Percentiles rank a stretch among this genome's conserved stretches.
Conservation (phyloP, 345 rosid species). For the Eucalyptus polyanthemos region DNA sequence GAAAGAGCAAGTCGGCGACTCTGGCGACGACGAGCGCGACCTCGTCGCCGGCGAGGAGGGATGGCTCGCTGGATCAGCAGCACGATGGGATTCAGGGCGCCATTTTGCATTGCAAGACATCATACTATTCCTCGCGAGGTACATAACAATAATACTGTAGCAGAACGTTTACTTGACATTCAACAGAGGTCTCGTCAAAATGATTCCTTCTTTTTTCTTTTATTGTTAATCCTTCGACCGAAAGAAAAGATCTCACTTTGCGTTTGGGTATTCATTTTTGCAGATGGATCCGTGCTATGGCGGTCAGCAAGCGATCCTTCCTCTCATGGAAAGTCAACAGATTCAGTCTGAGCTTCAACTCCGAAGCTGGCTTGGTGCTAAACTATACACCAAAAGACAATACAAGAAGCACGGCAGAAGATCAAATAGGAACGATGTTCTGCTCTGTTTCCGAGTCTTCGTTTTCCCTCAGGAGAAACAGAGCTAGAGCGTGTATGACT, state of each 20-base stretch:
- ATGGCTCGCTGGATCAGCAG: conserved; percentile 24
- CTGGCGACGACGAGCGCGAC: not conserved
- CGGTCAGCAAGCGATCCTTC: not conserved
- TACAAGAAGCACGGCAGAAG: not conserved
- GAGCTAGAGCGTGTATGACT: not conserved
- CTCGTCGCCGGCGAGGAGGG: conserved; percentile 16
- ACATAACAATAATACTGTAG: not conserved
- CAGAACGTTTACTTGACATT: not conserved
- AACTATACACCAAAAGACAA: not conserved
- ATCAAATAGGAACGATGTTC: not conserved
- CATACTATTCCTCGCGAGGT: conserved; percentile 9
- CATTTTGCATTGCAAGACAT: conserved; percentile 38
- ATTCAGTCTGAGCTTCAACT: not conserved
- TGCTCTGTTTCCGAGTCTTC: not conserved
- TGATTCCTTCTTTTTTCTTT: not conserved
- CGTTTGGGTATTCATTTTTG: not conserved
- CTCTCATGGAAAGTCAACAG: not conserved
- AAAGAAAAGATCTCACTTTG: not conserved
- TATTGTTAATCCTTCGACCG: not conserved
- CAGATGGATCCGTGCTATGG: not conserved
- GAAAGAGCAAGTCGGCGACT: conserved; percentile 14
- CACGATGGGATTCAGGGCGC: conserved; percentile 37
- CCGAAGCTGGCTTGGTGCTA: not conserved
- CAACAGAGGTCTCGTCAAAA: not conserved
- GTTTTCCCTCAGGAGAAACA: not conserved